A percentile compares a stretch with the other conserved stretches of the same genome.
These are phyloP conservation scores for Cinnamomum chago DNA, from an alignment of 164 flowering plant species.

Conservation along the genomic window DNA sequence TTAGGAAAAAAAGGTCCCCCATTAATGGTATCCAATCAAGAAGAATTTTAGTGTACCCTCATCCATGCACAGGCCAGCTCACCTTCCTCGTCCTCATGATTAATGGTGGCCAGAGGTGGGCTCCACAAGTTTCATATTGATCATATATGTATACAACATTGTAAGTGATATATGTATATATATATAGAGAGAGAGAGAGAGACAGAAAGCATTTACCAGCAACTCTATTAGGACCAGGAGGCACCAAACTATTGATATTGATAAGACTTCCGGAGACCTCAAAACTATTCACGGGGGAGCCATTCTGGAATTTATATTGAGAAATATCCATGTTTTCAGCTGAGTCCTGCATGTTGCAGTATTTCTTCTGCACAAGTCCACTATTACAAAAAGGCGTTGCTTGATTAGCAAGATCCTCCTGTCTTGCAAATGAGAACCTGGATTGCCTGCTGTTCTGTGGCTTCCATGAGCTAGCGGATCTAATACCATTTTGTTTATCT, in stretches of 20 bases:
- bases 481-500: constrained; percentile 22
- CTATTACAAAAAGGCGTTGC: constrained; percentile 15
- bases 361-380: constrained; percentile 4
- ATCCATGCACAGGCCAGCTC: too few relatives aligned
- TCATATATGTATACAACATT: too few relatives aligned
- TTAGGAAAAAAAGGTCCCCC: too few relatives aligned
- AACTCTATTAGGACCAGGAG: constrained; percentile 20
- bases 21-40: too few relatives aligned
- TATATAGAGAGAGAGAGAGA: constrained; percentile 2
- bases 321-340: constrained; percentile 22
- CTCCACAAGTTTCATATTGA: too few relatives aligned
- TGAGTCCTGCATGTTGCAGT: constrained; percentile 13
- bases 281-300: neutral
- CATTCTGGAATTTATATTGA: constrained; percentile 21
- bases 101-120: too few relatives aligned
- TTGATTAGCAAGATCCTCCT: constrained; percentile 31
- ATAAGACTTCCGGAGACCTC: constrained; percentile 8
- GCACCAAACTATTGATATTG: neutral
- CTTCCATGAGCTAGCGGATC: constrained; percentile 25
- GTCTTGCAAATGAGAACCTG: constrained; percentile 51
- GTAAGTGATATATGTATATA: too few relatives aligned
- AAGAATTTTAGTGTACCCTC: too few relatives aligned
- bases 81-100: too few relatives aligned
- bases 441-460: constrained; percentile 33
- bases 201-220: constrained; percentile 22